Percentiles rank a stretch among this genome's conserved stretches.
Evolutionary conservation across 2,329 filamentous ascomycete species (phyloP).

Genomic region (Fusarium proliferatum): DNA sequence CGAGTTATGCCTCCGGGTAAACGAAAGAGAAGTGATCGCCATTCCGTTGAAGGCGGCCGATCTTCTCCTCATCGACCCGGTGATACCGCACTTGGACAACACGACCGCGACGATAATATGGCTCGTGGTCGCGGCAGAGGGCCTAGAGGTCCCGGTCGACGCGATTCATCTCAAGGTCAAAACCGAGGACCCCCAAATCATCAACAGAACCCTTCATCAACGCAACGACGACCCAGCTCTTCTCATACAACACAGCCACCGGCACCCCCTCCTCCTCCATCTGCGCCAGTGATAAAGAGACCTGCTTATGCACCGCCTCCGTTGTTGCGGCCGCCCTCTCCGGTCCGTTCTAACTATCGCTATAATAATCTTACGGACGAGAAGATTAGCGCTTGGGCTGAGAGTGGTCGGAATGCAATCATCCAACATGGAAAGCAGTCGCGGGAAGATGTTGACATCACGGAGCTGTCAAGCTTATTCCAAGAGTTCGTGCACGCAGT

Average conservation of each 20-base stretch:
- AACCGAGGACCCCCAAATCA: slow-evolving; percentile 44
- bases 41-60: slow-evolving; percentile 61
- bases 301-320: slow-evolving; percentile 35
- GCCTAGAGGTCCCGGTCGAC: slow-evolving; percentile 61
- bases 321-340: slow-evolving; percentile 45
- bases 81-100: slow-evolving; percentile 65
- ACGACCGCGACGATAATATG: slow-evolving; percentile 65
- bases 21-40: slow-evolving; percentile 68
- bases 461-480: slow-evolving; percentile 77
- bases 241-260: slow-evolving; percentile 31
- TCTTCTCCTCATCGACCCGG: slow-evolving; percentile 72
- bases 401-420: slow-evolving; percentile 73
- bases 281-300: slow-evolving; percentile 37
- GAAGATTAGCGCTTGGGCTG: slow-evolving; percentile 74
- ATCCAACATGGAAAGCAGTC: slow-evolving; percentile 73
- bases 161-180: slow-evolving; percentile 60
- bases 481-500: slow-evolving; percentile 87
- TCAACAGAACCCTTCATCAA: slow-evolving; percentile 39
- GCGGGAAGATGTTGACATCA: slow-evolving; percentile 73
- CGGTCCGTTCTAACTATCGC: slow-evolving; percentile 65
- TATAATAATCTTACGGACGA: slow-evolving; percentile 83
- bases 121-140: slow-evolving; percentile 60
- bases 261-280: slow-evolving; percentile 34
- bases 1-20: slow-evolving; percentile 65
- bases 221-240: slow-evolving; percentile 38